Conservation (phyloP, 169 alveolate genomes). For the Pseudocohnilembus persalinus region DNA sequence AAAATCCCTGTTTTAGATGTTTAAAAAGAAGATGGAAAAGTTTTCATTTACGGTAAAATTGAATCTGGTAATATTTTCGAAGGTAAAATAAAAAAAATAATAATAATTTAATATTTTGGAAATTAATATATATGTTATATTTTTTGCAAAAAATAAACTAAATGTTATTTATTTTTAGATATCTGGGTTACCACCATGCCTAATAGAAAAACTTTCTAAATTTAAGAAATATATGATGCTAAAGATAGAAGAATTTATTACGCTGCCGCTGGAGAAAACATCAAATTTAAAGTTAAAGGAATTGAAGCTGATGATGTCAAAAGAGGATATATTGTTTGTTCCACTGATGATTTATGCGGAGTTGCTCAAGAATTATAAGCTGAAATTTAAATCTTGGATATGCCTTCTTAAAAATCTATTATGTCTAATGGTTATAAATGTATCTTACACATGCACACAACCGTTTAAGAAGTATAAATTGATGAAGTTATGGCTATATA, state of each 20-base stretch:
- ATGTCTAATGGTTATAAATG: constrained; percentile 95
- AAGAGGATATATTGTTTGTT: constrained; percentile 96
- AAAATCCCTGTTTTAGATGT: constrained; percentile 85
- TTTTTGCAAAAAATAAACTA: too few species aligned
- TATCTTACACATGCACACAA: constrained; percentile 88
- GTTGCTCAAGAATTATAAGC: constrained; percentile 91
- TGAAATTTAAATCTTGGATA: constrained; percentile 88
- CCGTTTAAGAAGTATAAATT: constrained; percentile 85
- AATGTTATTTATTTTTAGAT: too few species aligned
- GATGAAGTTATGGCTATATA: constrained; percentile 55
- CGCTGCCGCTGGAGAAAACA: constrained; percentile 90
- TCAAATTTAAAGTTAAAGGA: constrained; percentile 82
- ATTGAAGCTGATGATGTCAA: constrained; percentile 92
- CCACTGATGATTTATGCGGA: constrained; percentile 90
- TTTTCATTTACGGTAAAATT: constrained; percentile 83
- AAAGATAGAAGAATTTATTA: constrained; percentile 77
- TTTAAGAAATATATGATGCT: constrained; percentile 67
- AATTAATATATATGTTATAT: too few species aligned
- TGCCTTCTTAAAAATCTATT: constrained; percentile 92
- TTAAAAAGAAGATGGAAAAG: constrained; percentile 76
- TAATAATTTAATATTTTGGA: too few species aligned
- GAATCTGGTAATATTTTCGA: constrained; percentile 84
- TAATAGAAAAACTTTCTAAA: constrained; percentile 53
- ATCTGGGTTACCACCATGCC: constrained; percentile 72
- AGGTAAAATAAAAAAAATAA: constrained; percentile 51